Evolutionary conservation across 2,329 filamentous ascomycete species (phyloP), one percentile per base, ranked within the genome.

Genomic region (Nigrospora sphaerica): DNA sequence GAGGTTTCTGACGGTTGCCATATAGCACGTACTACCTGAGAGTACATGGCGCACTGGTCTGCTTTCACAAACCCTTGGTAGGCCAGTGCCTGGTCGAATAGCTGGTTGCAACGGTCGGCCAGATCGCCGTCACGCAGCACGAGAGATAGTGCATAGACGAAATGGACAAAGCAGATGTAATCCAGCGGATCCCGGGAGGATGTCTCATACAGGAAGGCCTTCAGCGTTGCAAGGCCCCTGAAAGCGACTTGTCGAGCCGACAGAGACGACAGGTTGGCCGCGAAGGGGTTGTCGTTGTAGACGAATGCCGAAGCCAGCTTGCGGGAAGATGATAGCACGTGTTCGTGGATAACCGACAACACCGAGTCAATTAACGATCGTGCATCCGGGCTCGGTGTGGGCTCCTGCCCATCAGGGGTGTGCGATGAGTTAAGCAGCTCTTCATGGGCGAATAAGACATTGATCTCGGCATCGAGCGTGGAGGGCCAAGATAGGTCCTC

Each of bases 71-170:
- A 62, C 12, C 57, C 56, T 42, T 63, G 57, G 52, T 78, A 79
- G 10, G 62, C 58, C 17, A 75, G 54, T 9, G 71, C 69, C 54
- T 77, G 75, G 2, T 58, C 54, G 51, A 76, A 80, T 9, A 79
- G 59, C 14, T 65, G 57, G 14, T 57, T 61, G 19, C 64, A 68
- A 42, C 63, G 65, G 9, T 47, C 48, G 12, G 54, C 42, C 6
- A 68, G 60, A 31, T 69, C 65, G 43, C 69, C 63, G 53, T 69
- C 70, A 45, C 74, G 66, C 6, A 74, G 54, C 13, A 74, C 63
- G 11, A 76, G 52, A 4, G 70, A 75, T 34, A 78, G 65, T 12
- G 74, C 71, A 51, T 77, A 78, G 19, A 73, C 62, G 17, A 79
- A 51, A 46, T 80, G 75, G 32, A 77, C 56, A 49, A 79, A 72